phyloP scores from a whole-genome alignment of 306 rosid genomes.

The Psophocarpus tetragonolobus region DNA sequence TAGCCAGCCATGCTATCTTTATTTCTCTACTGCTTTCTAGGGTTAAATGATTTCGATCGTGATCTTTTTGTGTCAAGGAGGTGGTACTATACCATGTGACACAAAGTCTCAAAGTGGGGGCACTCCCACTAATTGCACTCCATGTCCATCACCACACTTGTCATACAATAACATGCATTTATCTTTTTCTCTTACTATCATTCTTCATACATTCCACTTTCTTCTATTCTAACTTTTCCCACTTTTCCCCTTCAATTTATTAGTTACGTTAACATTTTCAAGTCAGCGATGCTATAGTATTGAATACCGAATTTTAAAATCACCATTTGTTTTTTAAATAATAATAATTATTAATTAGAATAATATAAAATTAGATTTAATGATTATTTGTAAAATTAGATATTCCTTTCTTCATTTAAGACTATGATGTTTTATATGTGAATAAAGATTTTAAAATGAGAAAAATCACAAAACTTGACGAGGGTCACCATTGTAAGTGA shows the following conservation, averaged over 20 bases:
- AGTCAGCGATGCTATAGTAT: too few relatives aligned
- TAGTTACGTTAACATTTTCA: not conserved
- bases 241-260: too few relatives aligned
- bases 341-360: too few relatives aligned
- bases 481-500: too few relatives aligned
- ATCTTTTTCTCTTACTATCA: not conserved
- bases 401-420: too few relatives aligned
- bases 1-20: conserved; percentile 9
- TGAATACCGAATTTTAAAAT: too few relatives aligned
- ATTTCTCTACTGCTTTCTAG: conserved; percentile 18
- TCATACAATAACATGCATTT: not conserved
- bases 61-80: conserved; percentile 35
- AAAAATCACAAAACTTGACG: too few relatives aligned
- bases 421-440: too few relatives aligned
- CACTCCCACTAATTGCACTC: conserved; percentile 37
- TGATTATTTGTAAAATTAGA: too few relatives aligned
- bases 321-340: too few relatives aligned
- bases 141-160: conserved; percentile 13
- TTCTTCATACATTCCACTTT: not conserved
- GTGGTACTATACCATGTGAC: conserved; percentile 31
- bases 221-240: not conserved
- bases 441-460: too few relatives aligned
- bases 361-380: too few relatives aligned
- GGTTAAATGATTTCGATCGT: conserved; percentile 36
- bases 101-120: conserved; percentile 44